These are phyloP conservation scores for Quercus variabilis DNA, from an alignment of 306 rosid species.

Conservation along the genomic window DNA sequence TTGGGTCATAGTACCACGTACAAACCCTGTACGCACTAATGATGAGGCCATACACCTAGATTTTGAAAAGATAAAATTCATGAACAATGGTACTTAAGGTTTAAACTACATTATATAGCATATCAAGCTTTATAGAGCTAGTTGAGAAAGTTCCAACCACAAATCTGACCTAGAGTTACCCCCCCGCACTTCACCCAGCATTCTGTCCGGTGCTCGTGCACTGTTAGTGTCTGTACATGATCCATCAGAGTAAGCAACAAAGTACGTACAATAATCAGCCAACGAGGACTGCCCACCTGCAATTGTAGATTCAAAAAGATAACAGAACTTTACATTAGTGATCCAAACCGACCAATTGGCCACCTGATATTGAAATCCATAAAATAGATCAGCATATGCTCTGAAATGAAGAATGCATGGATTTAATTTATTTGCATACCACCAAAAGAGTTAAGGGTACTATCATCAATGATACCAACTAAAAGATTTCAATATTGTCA, in stretches of 20 bases:
- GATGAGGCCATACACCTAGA: constrained; percentile 96
- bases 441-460: neutral
- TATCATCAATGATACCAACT: neutral
- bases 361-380: no score
- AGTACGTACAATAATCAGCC: constrained; percentile 99
- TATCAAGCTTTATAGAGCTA: neutral
- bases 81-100: constrained; percentile 11
- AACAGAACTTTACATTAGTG: constrained; percentile 14
- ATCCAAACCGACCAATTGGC: neutral
- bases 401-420: neutral
- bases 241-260: constrained; percentile 95
- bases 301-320: constrained; percentile 18
- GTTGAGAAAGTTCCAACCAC: constrained; percentile 6
- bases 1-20: constrained; percentile 81
- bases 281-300: constrained; percentile 97
- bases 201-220: constrained; percentile 95
- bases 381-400: neutral
- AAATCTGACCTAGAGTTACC: constrained; percentile 75
- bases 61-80: constrained; percentile 20
- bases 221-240: constrained; percentile 91
- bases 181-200: constrained; percentile 98
- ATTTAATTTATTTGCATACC: neutral
- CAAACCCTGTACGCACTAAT: constrained; percentile 88
- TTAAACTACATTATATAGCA: constrained; percentile 4
- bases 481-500: neutral